These are phyloP conservation scores for Hypoxylon sp. DNA, from an alignment of 2,329 filamentous ascomycete species.

Conservation along the genomic window DNA sequence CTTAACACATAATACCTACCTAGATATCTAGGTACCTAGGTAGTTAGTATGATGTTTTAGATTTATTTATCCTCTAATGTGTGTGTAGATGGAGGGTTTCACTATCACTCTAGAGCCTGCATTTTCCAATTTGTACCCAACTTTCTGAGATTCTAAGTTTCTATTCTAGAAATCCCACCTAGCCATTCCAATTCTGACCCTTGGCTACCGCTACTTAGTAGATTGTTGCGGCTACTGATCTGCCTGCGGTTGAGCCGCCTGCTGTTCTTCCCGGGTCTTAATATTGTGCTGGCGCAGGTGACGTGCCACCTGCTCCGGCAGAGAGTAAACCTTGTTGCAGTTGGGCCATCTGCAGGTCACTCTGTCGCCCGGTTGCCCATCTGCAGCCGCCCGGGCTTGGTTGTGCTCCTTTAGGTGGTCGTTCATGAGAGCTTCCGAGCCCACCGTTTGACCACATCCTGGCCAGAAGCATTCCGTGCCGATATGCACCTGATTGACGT, in stretches of 20 bases:
- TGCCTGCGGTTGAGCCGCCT: neutral
- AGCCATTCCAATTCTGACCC: no score
- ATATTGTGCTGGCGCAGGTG: constrained; percentile 1
- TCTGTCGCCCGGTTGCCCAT: neutral
- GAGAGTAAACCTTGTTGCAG: neutral
- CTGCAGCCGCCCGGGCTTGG: no score
- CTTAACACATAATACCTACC: no score
- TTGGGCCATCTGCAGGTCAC: neutral
- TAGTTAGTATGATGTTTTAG: no score
- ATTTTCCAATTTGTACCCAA: no score
- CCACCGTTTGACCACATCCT: neutral
- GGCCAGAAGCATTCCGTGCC: constrained; percentile 9
- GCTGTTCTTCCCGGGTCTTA: neutral
- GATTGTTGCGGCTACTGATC: no score
- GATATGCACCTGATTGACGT: neutral
- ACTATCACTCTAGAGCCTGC: no score
- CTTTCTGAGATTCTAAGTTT: no score
- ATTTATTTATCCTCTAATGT: no score
- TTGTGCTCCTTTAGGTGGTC: neutral
- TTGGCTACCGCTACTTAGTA: no score
- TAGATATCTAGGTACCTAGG: no score
- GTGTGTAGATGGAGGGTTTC: no score
- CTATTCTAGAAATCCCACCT: neutral
- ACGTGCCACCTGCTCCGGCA: neutral
- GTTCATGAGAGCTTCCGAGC: neutral